A percentile compares a stretch with the other conserved stretches of the same genome.
phyloP scores from a whole-genome alignment of 179 eudicot species.

The Carnegiea gigantea region DNA sequence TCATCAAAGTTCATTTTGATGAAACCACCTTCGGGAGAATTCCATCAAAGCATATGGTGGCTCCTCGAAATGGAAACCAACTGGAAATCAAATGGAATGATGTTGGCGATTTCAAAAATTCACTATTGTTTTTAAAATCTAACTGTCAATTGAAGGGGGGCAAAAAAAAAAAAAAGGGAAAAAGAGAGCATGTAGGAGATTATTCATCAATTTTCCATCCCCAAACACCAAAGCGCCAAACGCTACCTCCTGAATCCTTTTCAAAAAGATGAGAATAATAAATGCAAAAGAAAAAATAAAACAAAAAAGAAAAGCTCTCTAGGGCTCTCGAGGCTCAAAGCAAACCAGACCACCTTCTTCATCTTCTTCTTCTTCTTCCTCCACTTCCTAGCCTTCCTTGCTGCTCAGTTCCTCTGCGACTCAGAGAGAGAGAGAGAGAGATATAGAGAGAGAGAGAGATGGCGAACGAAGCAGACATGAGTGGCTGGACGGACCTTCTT shows the following conservation, averaged over 20 bases:
- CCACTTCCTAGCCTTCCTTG: background rate
- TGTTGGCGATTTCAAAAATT: too few species aligned
- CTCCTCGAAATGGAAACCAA: too few species aligned
- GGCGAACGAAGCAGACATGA: conserved; percentile 88
- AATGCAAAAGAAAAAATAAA: background rate
- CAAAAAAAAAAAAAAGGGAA: too few species aligned
- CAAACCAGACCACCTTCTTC: background rate
- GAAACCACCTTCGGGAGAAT: too few species aligned
- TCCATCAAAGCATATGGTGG: too few species aligned
- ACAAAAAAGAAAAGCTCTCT: background rate
- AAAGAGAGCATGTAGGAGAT: too few species aligned
- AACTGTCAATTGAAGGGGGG: too few species aligned
- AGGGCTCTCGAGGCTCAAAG: conserved; percentile 1
- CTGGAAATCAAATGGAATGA: too few species aligned
- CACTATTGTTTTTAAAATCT: too few species aligned
- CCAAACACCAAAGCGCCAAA: background rate
- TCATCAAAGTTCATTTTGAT: too few species aligned
- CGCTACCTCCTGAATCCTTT: background rate
- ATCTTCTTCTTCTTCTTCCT: background rate
- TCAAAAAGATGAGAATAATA: background rate
- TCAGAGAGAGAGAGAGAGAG: background rate
- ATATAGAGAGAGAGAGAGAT: conserved; percentile 29
- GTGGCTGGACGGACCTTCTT: conserved; percentile 81
- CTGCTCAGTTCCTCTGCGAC: background rate
- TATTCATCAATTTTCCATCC: too few species aligned